Evolutionary conservation across 2,329 filamentous ascomycete genomes (phyloP), one percentile per base, ranked within the genome.

Genomic region (Huntiella abstrusa): DNA sequence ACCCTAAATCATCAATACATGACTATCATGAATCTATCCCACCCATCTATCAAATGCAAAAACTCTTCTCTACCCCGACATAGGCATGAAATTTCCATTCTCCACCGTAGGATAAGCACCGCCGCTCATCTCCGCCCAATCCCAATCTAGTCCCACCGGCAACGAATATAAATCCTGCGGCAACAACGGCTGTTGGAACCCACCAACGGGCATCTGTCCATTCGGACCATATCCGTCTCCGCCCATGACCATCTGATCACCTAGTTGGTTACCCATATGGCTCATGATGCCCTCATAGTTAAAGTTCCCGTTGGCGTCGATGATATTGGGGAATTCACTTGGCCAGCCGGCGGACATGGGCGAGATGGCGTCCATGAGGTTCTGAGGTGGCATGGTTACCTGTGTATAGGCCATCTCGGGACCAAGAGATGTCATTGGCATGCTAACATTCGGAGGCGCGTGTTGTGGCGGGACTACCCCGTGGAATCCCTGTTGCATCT

Each of bases 111-210:
- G 73, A 53, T 78, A 78, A 2, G 68, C 66, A 7, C 73, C 75
- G n/a, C 74, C 73, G 32, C 71, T 77, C 67, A 79, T 76, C 59
- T 78, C 75, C 1, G 74, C 73, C 72, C 74, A 79, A 56, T 73
- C 85, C 86, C 87, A 95, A 58, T 96, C 88, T 16, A 96, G 70
- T 2, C 84, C 92, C 79, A 94, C 93, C 1, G 88, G 87, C 74
- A 96, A 79, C 59, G 88, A 82, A 77, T 91, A 98, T 19, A 96
- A 63, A 62, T 96, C 91, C 55, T 88, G 85, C 4, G 91, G 88
- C 16, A 96, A 75, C 55, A 94, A 80, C 0, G 87, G 87, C 53
- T 92, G 83, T 55, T 87, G 80, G 57, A 87, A 86, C 5, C 56
- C 57, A 12, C 10, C 15, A 36, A n/a, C 11, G 34, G 12, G 22